phyloP scores from a whole-genome alignment of 805 yeast species.

The Zygosaccharomyces gambellarensis region DNA sequence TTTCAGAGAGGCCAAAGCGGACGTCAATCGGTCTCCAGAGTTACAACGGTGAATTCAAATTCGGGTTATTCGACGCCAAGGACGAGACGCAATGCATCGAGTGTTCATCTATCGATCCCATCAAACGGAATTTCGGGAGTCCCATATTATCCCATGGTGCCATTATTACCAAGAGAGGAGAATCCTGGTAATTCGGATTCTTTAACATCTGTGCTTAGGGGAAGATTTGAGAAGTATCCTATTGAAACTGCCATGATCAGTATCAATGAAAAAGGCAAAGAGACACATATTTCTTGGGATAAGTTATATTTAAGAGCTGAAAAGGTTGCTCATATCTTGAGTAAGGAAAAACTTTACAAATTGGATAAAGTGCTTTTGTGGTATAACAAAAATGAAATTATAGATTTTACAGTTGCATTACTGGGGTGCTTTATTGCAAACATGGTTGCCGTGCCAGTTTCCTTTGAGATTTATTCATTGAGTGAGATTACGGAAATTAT shows the following conservation, averaged over 20 bases:
- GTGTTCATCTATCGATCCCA: conserved; percentile 31
- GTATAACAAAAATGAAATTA: conserved; percentile 76
- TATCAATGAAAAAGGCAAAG: conserved; percentile 78
- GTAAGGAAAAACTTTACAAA: conserved; percentile 57
- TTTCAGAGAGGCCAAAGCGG: conserved; percentile 3
- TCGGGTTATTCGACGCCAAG: conserved; percentile 18
- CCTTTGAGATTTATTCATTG: conserved; percentile 58
- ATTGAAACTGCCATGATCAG: conserved; percentile 68
- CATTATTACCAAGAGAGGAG: conserved; percentile 40
- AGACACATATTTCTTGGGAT: conserved; percentile 81
- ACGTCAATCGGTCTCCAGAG: conserved; percentile 23
- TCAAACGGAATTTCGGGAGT: conserved; percentile 24
- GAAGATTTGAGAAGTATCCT: conserved; percentile 60
- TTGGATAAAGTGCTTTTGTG: conserved; percentile 82
- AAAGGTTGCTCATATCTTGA: conserved; percentile 61
- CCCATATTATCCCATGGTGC: conserved; percentile 32
- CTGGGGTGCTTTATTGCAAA: conserved; percentile 93
- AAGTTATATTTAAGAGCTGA: conserved; percentile 77
- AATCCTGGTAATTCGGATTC: conserved; percentile 48
- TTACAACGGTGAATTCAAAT: conserved; percentile 31
- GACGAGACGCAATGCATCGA: conserved; percentile 15
- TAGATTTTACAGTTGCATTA: conserved; percentile 80
- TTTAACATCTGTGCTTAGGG: conserved; percentile 65
- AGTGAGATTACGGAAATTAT: conserved; percentile 69
- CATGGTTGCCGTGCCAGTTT: conserved; percentile 89